Percentiles rank a stretch among this genome's conserved stretches.
phyloP scores from a whole-genome alignment of 2,329 filamentous ascomycete species.

The Trichoderma sp. region DNA sequence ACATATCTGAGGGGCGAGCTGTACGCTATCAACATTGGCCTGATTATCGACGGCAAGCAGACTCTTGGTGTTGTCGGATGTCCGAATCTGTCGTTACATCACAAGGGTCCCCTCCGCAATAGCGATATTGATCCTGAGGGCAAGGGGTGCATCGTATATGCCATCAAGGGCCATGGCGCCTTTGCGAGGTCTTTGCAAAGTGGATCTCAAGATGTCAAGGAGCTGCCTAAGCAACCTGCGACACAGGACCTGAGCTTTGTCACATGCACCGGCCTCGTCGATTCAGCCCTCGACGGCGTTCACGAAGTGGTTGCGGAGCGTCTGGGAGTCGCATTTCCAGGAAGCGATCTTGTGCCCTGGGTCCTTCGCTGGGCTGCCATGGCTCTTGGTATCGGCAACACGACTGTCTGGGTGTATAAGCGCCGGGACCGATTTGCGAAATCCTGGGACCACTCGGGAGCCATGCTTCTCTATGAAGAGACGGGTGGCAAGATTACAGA shows the following conservation, averaged over 20 bases:
- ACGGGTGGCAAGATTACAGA: constrained; percentile 55
- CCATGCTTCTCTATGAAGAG: constrained; percentile 58
- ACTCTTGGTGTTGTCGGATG: constrained; percentile 49
- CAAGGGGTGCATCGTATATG: constrained; percentile 50
- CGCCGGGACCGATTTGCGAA: constrained; percentile 48
- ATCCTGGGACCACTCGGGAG: constrained; percentile 59
- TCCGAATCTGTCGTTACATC: constrained; percentile 44
- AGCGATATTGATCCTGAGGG: constrained; percentile 42
- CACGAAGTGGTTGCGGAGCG: constrained; percentile 44
- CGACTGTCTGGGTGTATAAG: constrained; percentile 57
- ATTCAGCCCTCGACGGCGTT: constrained; percentile 47
- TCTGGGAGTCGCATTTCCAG: constrained; percentile 44
- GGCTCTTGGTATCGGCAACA: constrained; percentile 51
- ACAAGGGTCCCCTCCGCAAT: constrained; percentile 41
- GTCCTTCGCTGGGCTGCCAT: constrained; percentile 54
- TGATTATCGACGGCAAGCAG: constrained; percentile 51
- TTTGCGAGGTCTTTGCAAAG: constrained; percentile 43
- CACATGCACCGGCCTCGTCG: constrained; percentile 45
- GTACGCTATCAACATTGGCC: constrained; percentile 56
- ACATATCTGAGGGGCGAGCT: constrained; percentile 53
- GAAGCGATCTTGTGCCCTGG: constrained; percentile 55
- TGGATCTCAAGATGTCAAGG: neutral
- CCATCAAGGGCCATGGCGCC: constrained; percentile 47
- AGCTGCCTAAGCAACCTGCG: neutral
- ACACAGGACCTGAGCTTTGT: constrained; percentile 40